phyloP scores from a whole-genome alignment of 2,329 filamentous ascomycete genomes.

The Elsinoe ampelina region DNA sequence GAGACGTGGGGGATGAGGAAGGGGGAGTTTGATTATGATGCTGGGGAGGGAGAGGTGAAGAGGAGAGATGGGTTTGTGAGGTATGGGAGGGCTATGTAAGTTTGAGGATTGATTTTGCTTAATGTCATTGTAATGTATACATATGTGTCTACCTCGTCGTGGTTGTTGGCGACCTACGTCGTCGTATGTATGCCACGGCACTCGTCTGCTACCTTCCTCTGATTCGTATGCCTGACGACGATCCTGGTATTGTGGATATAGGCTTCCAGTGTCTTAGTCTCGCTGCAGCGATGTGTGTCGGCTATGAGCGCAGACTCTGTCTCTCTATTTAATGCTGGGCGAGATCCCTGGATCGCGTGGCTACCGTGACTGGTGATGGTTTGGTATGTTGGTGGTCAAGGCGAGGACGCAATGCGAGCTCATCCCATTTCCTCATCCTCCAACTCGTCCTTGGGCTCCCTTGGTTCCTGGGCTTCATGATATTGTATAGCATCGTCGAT shows the following conservation, averaged over 20 bases:
- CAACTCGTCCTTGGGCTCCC: conserved; percentile 55
- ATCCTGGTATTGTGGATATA: background rate
- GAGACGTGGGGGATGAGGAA: background rate
- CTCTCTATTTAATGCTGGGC: no score
- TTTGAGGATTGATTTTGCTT: conserved; percentile 3
- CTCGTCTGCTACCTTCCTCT: no score
- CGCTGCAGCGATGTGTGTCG: no score
- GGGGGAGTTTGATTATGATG: background rate
- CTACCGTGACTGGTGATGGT: background rate
- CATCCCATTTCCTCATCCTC: conserved; percentile 45
- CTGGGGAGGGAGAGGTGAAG: background rate
- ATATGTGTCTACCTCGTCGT: background rate
- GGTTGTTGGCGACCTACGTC: background rate
- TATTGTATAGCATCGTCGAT: conserved; percentile 92
- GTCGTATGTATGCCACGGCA: background rate
- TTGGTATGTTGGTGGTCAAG: background rate
- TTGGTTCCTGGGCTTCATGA: conserved; percentile 86
- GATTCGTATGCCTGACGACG: background rate
- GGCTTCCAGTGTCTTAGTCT: no score
- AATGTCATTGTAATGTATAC: background rate
- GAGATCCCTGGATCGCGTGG: background rate
- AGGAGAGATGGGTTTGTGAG: background rate
- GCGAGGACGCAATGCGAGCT: conserved; percentile 26
- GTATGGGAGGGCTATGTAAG: background rate
- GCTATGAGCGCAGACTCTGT: no score